These are phyloP conservation scores for Neopestalotiopsis clavispora DNA, from an alignment of 2,329 filamentous ascomycete species.

Conservation along the genomic window DNA sequence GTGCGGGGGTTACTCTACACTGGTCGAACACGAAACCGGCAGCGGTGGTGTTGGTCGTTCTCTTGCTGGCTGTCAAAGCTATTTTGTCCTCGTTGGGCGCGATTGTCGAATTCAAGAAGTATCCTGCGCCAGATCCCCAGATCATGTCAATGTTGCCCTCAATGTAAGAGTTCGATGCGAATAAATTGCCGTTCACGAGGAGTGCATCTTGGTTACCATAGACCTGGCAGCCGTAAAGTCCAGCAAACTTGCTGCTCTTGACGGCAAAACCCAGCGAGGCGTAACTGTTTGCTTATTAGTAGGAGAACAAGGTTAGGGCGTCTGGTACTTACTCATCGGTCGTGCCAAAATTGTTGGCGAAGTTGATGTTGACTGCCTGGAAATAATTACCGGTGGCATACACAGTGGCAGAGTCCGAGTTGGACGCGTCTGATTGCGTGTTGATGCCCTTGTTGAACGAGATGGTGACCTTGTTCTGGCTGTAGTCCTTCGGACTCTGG, in stretches of 20 bases:
- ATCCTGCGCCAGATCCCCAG: slow-evolving; percentile 46
- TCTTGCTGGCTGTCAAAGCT: slow-evolving; percentile 41
- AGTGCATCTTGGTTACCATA: slow-evolving; percentile 55
- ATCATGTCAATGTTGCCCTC: slow-evolving; percentile 48
- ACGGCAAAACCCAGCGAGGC: slow-evolving; percentile 46
- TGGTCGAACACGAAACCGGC: slow-evolving; percentile 48
- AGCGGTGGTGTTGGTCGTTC: slow-evolving; percentile 40
- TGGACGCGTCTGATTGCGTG: slow-evolving; percentile 39
- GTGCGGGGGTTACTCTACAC: slow-evolving; percentile 45
- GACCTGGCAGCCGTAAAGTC: slow-evolving; percentile 51
- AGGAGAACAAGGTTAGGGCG: not conserved
- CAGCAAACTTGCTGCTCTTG: slow-evolving; percentile 45
- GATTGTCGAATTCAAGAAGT: slow-evolving; percentile 44
- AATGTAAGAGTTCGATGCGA: slow-evolving; percentile 44
- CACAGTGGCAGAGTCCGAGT: slow-evolving; percentile 44
- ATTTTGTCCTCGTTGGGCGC: slow-evolving; percentile 35
- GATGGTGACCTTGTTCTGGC: slow-evolving; percentile 32
- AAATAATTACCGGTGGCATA: slow-evolving; percentile 45
- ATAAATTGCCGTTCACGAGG: slow-evolving; percentile 45
- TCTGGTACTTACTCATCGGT: slow-evolving; percentile 29
- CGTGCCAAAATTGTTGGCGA: slow-evolving; percentile 42
- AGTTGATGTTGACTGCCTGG: slow-evolving; percentile 43
- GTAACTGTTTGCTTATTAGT: slow-evolving; percentile 24
- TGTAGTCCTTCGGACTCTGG: slow-evolving; percentile 39
- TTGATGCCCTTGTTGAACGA: slow-evolving; percentile 36